A percentile compares a stretch with the other conserved stretches of the same genome.
phyloP scores from a whole-genome alignment of 2,329 filamentous ascomycete species.

The Sarocladium brachiariae region DNA sequence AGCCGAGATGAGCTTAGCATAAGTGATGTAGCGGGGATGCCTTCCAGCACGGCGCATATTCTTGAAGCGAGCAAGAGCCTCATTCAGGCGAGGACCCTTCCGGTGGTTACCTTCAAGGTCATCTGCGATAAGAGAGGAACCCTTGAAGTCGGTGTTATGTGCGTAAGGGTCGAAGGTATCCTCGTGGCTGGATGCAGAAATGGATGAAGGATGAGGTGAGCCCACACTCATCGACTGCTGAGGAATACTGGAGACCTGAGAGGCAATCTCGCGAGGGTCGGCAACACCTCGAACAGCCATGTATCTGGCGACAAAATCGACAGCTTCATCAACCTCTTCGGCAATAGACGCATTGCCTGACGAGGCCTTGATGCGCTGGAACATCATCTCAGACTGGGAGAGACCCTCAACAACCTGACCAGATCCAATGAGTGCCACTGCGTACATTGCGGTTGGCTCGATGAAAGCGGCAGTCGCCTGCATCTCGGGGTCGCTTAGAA shows the following conservation, averaged over 20 bases:
- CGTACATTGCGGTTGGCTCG: slow-evolving; percentile 86
- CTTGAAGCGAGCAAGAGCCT: slow-evolving; percentile 75
- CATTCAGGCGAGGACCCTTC: slow-evolving; percentile 65
- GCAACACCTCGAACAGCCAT: slow-evolving; percentile 49
- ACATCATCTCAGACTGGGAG: slow-evolving; percentile 75
- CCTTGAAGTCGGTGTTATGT: slow-evolving; percentile 85
- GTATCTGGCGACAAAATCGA: slow-evolving; percentile 59
- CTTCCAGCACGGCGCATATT: slow-evolving; percentile 90
- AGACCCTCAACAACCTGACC: slow-evolving; percentile 80
- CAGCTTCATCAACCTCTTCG: slow-evolving; percentile 82
- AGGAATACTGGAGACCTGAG: slow-evolving; percentile 36
- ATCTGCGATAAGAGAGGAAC: slow-evolving; percentile 84
- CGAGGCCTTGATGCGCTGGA: slow-evolving; percentile 67
- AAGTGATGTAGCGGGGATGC: slow-evolving; percentile 92
- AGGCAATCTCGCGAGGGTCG: slow-evolving; percentile 47
- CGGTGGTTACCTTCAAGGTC: slow-evolving; percentile 75
- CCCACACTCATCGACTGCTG: slow-evolving; percentile 32
- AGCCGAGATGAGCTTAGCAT: slow-evolving; percentile 88
- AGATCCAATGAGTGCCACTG: slow-evolving; percentile 77
- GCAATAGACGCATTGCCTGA: slow-evolving; percentile 49
- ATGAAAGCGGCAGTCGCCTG: slow-evolving; percentile 61
- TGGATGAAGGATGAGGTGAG: slow-evolving; percentile 48
- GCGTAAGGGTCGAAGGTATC: slow-evolving; percentile 90
- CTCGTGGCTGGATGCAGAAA: slow-evolving; percentile 57
- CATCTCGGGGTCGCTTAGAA: slow-evolving; percentile 58